Conservation (phyloP, 441 rosid genomes). For the Pelargonium cotyledonis region DNA sequence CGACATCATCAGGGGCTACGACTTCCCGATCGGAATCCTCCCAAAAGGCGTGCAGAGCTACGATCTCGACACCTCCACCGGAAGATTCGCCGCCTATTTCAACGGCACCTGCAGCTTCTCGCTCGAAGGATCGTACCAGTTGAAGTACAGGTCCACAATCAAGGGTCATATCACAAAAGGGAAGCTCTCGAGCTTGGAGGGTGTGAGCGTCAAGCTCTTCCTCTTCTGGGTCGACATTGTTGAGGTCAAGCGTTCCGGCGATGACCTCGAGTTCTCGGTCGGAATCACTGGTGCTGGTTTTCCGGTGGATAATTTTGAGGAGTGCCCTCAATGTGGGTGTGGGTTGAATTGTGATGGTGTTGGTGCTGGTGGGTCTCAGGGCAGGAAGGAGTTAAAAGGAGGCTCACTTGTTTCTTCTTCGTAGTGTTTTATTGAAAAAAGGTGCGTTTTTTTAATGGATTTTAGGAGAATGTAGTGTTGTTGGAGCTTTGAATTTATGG, state of each 20-base stretch:
- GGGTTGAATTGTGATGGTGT: slow-evolving; percentile 37
- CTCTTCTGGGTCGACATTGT: slow-evolving; percentile 39
- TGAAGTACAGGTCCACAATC: slow-evolving; percentile 44
- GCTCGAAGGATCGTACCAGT: slow-evolving; percentile 51
- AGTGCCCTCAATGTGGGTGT: slow-evolving; percentile 46
- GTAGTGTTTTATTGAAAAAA: background rate
- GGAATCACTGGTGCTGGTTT: slow-evolving; percentile 43
- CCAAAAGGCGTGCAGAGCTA: slow-evolving; percentile 52
- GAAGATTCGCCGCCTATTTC: slow-evolving; percentile 48
- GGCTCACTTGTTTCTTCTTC: too few species aligned
- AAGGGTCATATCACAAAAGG: slow-evolving; percentile 40
- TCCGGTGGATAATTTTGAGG: slow-evolving; percentile 39
- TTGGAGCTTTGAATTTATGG: background rate
- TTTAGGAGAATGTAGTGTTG: background rate
- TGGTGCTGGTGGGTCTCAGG: background rate
- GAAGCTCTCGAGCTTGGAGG: slow-evolving; percentile 42
- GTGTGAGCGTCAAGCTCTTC: slow-evolving; percentile 53
- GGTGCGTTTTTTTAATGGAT: background rate
- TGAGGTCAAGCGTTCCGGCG: slow-evolving; percentile 36
- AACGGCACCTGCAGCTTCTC: slow-evolving; percentile 48
- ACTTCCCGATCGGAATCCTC: slow-evolving; percentile 51
- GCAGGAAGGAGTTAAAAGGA: too few species aligned
- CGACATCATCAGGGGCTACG: slow-evolving; percentile 32
- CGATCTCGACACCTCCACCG: slow-evolving; percentile 38
- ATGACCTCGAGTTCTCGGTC: slow-evolving; percentile 35